phyloP scores from a whole-genome alignment of 2,329 filamentous ascomycete species.

The Lizonia empirigonia region DNA sequence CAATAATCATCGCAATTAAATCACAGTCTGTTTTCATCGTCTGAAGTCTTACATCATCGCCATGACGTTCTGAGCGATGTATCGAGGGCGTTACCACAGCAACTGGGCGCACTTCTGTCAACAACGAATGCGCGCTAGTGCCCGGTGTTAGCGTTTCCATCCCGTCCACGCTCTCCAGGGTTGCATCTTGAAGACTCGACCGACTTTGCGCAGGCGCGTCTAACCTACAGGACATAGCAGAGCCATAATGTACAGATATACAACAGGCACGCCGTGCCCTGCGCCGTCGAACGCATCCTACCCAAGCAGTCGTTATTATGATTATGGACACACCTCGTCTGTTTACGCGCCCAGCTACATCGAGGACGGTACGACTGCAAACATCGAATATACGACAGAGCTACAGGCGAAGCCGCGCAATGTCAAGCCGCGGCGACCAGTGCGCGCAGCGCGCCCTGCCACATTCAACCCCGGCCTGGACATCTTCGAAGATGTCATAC shows the following conservation, averaged over 20 bases:
- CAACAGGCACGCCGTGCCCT: constrained; percentile 46
- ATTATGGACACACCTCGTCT: constrained; percentile 33
- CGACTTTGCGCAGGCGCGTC: constrained; percentile 29
- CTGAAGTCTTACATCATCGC: neutral
- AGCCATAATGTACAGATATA: constrained; percentile 42
- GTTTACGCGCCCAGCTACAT: constrained; percentile 43
- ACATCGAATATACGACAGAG: constrained; percentile 49
- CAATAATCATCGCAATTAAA: too few relatives aligned
- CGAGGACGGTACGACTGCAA: constrained; percentile 43
- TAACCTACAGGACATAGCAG: constrained; percentile 9
- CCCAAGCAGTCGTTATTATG: constrained; percentile 31
- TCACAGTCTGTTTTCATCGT: neutral
- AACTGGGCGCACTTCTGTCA: constrained; percentile 4
- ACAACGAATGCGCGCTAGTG: constrained; percentile 10
- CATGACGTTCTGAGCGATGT: constrained; percentile 11
- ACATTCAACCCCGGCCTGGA: constrained; percentile 43
- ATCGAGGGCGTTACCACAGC: constrained; percentile 7
- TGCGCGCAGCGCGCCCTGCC: constrained; percentile 36
- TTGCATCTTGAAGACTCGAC: constrained; percentile 13
- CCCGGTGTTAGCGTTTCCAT: constrained; percentile 10
- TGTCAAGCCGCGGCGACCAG: constrained; percentile 43
- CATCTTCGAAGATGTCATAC: constrained; percentile 48
- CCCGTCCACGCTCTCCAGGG: constrained; percentile 7
- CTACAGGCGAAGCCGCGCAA: constrained; percentile 36
- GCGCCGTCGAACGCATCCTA: constrained; percentile 35